These are phyloP conservation scores for Candida albicans DNA, from an alignment of 1,139 yeast species.

Conservation along the genomic window DNA sequence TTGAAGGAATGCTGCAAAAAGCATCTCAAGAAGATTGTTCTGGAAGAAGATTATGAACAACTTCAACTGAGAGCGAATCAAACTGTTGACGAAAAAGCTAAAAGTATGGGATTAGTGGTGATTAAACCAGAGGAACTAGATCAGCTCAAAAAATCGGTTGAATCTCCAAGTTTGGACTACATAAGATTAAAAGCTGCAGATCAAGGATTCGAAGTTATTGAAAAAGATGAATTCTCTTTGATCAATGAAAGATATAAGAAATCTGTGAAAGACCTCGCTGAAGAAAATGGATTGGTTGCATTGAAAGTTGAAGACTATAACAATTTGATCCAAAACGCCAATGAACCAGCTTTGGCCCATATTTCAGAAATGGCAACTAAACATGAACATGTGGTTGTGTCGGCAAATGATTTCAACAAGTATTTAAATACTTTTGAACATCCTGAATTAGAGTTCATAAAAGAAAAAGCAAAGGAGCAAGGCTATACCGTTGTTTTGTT, in stretches of 20 bases:
- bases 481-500: slow-evolving; percentile 13
- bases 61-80: slow-evolving; percentile 10
- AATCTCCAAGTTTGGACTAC: slow-evolving; percentile 24
- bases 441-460: slow-evolving; percentile 8
- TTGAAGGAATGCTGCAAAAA: slow-evolving; percentile 17
- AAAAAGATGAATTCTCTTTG: slow-evolving; percentile 13
- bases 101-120: slow-evolving; percentile 11
- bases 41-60: slow-evolving; percentile 11
- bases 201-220: slow-evolving; percentile 11
- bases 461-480: slow-evolving; percentile 11
- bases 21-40: slow-evolving; percentile 11
- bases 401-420: slow-evolving; percentile 11
- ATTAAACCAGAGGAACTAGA: slow-evolving; percentile 7
- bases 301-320: slow-evolving; percentile 19
- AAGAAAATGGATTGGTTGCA: slow-evolving; percentile 25
- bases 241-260: slow-evolving; percentile 7
- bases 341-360: slow-evolving; percentile 31
- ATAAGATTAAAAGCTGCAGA: slow-evolving; percentile 17
- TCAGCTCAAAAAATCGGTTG: slow-evolving; percentile 5
- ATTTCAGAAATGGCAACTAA: slow-evolving; percentile 32
- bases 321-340: slow-evolving; percentile 13
- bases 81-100: slow-evolving; percentile 14
- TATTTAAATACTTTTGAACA: slow-evolving; percentile 1
- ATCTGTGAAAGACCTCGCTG: slow-evolving; percentile 15
- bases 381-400: slow-evolving; percentile 17